Percentiles rank a stretch among this genome's conserved stretches.
phyloP scores from a whole-genome alignment of 495 filamentous ascomycete species.

The Aspergillus panamensis region DNA sequence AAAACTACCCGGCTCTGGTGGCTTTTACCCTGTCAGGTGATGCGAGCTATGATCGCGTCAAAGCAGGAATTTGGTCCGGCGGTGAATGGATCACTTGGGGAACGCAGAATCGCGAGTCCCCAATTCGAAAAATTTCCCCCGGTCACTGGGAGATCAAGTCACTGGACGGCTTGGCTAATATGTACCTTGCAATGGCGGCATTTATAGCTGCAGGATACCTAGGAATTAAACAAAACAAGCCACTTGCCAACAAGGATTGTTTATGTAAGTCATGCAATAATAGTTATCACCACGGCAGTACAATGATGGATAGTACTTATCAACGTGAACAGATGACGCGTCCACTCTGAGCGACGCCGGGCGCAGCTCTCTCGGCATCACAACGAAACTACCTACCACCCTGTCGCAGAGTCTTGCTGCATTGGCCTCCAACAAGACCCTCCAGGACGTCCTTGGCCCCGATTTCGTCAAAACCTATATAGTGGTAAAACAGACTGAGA shows the following conservation, averaged over 20 bases:
- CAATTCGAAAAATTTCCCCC: conserved; percentile 37
- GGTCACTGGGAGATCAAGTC: conserved; percentile 44
- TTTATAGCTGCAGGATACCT: conserved; percentile 61
- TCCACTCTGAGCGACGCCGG: conserved; percentile 25
- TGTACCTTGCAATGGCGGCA: conserved; percentile 51
- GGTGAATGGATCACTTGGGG: conserved; percentile 46
- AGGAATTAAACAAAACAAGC: conserved; percentile 49
- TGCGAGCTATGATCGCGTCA: conserved; percentile 42
- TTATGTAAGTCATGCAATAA: conserved; percentile 28
- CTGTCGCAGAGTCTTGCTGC: conserved; percentile 30
- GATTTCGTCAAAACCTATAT: conserved; percentile 58
- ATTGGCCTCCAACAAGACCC: conserved; percentile 22
- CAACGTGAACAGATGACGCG: conserved; percentile 31
- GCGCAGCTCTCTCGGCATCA: conserved; percentile 34
- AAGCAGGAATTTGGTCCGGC: conserved; percentile 53
- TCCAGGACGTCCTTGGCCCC: conserved; percentile 42
- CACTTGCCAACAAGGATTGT: conserved; percentile 56
- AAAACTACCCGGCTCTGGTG: conserved; percentile 31
- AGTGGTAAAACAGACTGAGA: conserved; percentile 55
- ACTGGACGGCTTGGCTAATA: conserved; percentile 42
- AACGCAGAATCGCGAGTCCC: conserved; percentile 43
- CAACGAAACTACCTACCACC: conserved; percentile 37
- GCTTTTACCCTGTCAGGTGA: conserved; percentile 39
- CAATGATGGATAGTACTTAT: background rate
- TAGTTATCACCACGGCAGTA: background rate